Evolutionary conservation across 2,329 filamentous ascomycete species (phyloP).

Genomic region (Colletotrichum sp.): DNA sequence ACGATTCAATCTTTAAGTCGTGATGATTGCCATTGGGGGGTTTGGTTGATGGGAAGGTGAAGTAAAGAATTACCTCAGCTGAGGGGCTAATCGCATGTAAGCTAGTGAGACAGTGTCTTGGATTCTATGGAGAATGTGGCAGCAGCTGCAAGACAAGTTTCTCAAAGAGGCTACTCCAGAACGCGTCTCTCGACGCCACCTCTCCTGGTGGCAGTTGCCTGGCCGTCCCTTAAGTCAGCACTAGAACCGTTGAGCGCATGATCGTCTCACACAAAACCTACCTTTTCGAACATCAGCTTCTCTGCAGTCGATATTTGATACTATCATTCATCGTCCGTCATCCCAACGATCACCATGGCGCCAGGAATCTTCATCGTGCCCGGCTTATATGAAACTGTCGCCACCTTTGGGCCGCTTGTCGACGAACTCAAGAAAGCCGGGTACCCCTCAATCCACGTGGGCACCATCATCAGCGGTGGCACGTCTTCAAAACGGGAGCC

Average conservation of each 20-base stretch:
- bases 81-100: neutral
- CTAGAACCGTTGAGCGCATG: neutral
- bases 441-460: neutral
- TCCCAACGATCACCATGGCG: neutral
- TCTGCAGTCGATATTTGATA: neutral
- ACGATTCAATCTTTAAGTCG: accelerated
- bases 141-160: neutral
- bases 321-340: neutral
- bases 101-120: neutral
- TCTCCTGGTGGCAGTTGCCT: neutral
- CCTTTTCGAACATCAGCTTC: neutral
- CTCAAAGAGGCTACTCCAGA: neutral
- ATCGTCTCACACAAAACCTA: neutral
- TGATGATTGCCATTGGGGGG: neutral
- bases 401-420: neutral
- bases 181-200: neutral
- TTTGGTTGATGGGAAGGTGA: neutral
- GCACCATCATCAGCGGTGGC: neutral
- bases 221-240: neutral
- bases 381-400: neutral
- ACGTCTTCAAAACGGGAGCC: neutral
- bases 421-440: neutral
- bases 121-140: neutral
- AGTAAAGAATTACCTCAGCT: neutral
- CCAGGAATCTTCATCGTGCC: neutral